Percentiles rank a stretch among this genome's conserved stretches.
Conservation (phyloP, 768 basidiomycete species). For the Russula sp. region DNA sequence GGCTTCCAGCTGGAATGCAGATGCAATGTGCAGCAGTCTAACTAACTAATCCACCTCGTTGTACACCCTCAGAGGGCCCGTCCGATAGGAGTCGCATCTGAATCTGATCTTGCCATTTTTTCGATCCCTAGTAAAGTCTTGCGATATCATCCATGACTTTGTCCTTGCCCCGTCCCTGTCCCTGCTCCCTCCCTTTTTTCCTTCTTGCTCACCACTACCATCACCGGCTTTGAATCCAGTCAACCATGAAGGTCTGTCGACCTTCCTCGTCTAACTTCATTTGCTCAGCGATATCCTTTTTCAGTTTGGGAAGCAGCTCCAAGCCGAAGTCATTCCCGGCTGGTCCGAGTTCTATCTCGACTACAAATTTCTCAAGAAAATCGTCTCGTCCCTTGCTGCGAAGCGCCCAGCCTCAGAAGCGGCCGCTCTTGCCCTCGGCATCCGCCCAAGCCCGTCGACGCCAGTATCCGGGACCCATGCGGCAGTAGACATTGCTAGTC, state of each 20-base stretch:
- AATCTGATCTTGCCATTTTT: neutral
- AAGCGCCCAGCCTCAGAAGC: constrained; percentile 89
- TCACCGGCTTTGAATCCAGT: constrained; percentile 7
- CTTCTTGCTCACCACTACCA: neutral
- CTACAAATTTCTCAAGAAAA: constrained; percentile 98
- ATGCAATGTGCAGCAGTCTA: neutral
- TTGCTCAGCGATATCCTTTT: constrained; percentile 8
- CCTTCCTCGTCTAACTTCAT: neutral
- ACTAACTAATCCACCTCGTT: neutral
- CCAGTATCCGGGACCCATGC: constrained; percentile 26
- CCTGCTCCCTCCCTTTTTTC: neutral
- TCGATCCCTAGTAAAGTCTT: constrained; percentile 1
- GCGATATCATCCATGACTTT: neutral
- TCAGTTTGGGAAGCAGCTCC: constrained; percentile 97
- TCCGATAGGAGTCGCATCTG: constrained; percentile 3
- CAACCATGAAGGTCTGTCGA: constrained; percentile 28
- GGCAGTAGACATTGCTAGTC: constrained; percentile 22
- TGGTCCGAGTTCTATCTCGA: constrained; percentile 95
- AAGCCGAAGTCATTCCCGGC: constrained; percentile 92
- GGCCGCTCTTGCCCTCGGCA: constrained; percentile 74
- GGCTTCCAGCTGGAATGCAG: constrained; percentile 1
- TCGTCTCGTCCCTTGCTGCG: constrained; percentile 89
- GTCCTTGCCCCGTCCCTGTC: neutral
- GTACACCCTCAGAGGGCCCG: neutral
- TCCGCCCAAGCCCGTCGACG: constrained; percentile 52